A percentile compares a stretch with the other conserved stretches of the same genome.
phyloP scores from a whole-genome alignment of 345 rosid genomes.

The Eucalyptus fibrosa region DNA sequence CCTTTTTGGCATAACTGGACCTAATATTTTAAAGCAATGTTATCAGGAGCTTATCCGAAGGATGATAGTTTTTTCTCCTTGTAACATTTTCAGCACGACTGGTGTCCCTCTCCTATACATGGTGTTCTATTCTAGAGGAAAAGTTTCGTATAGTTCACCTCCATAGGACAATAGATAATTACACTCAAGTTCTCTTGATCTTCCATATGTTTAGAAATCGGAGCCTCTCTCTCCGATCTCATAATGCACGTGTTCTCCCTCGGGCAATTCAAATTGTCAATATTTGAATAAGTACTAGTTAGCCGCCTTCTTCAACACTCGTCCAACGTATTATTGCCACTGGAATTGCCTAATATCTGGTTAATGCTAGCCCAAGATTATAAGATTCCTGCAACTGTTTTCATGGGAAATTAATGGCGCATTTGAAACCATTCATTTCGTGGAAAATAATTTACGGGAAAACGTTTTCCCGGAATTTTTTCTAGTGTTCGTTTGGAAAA shows the following conservation, averaged over 20 bases:
- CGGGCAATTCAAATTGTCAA: not conserved
- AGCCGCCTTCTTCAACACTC: not conserved
- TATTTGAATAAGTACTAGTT: not conserved
- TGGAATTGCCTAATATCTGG: not conserved
- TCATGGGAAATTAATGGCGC: not conserved
- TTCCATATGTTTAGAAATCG: not conserved
- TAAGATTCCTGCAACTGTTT: not conserved
- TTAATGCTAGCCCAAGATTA: not conserved
- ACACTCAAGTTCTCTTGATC: not conserved
- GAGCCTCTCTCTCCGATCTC: not conserved
- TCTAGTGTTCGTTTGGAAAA: accelerated
- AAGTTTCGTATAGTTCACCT: not conserved
- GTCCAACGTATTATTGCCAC: not conserved
- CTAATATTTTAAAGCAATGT: not conserved
- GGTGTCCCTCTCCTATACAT: not conserved
- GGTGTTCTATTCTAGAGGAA: not conserved
- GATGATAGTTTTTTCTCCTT: not conserved
- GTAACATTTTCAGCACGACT: not conserved
- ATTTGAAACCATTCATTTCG: too few species aligned
- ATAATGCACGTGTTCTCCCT: not conserved
- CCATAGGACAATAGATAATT: not conserved
- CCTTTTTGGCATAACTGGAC: not conserved
- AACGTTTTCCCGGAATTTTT: too few species aligned
- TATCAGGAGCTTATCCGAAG: not conserved
- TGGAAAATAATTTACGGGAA: accelerated